phyloP scores from a whole-genome alignment of 768 basidiomycete genomes.

The Tephrocybe sp. region DNA sequence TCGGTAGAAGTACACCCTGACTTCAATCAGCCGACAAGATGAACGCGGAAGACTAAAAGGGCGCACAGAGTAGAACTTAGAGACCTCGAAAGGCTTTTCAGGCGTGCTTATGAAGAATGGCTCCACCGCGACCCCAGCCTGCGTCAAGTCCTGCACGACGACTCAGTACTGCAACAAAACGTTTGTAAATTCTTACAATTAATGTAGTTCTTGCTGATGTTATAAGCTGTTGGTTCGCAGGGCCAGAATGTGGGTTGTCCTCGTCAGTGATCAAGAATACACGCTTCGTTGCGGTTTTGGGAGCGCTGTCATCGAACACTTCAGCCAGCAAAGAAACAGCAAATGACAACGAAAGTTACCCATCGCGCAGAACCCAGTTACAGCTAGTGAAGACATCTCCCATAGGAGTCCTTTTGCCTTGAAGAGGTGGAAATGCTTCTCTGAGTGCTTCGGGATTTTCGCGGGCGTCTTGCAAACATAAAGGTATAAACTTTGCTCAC shows the following conservation, averaged over 20 bases:
- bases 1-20: slow-evolving; percentile 63
- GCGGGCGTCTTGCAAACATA: slow-evolving; percentile 51
- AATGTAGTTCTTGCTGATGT: slow-evolving; percentile 74
- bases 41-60: background rate
- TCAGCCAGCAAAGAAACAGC: background rate
- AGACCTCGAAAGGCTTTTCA: slow-evolving; percentile 66
- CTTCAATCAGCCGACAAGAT: background rate
- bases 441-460: slow-evolving; percentile 59
- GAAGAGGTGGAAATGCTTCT: slow-evolving; percentile 63
- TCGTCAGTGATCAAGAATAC: slow-evolving; percentile 93
- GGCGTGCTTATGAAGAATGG: slow-evolving; percentile 85
- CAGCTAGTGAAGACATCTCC: slow-evolving; percentile 91
- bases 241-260: slow-evolving; percentile 68
- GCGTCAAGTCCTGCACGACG: slow-evolving; percentile 68
- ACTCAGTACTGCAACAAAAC: background rate
- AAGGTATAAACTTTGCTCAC: background rate
- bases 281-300: slow-evolving; percentile 88
- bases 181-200: slow-evolving; percentile 38
- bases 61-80: slow-evolving; percentile 76
- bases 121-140: slow-evolving; percentile 77
- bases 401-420: slow-evolving; percentile 65
- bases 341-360: slow-evolving; percentile 41
- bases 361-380: slow-evolving; percentile 86
- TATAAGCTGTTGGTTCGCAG: slow-evolving; percentile 56
- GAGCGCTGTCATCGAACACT: slow-evolving; percentile 48